Percentiles rank a stretch among this genome's conserved stretches.
Conservation (phyloP, 2,329 filamentous ascomycete genomes). For the Diplodia sapinea region DNA sequence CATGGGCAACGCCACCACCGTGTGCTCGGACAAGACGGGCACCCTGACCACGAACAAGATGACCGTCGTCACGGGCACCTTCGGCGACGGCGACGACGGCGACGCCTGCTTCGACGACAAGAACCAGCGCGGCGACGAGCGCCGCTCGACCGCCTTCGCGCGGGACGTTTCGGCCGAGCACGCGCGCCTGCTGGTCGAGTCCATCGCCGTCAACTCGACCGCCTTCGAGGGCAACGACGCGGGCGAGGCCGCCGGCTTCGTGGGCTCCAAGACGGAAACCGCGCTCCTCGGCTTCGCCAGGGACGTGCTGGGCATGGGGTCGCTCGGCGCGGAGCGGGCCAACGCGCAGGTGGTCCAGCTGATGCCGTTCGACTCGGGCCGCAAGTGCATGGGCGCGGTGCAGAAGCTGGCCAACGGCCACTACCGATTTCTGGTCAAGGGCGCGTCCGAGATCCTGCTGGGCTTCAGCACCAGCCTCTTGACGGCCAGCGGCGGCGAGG, state of each 20-base stretch:
- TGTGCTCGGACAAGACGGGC: constrained; percentile 50
- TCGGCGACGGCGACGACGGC: constrained; percentile 43
- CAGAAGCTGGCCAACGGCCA: constrained; percentile 54
- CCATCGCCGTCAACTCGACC: constrained; percentile 53
- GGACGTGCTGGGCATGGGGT: constrained; percentile 58
- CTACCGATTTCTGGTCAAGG: constrained; percentile 61
- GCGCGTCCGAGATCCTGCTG: constrained; percentile 63
- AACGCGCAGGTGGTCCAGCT: constrained; percentile 58
- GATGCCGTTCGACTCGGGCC: constrained; percentile 61
- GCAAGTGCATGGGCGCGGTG: constrained; percentile 64
- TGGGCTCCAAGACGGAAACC: constrained; percentile 64
- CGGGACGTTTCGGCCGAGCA: constrained; percentile 50
- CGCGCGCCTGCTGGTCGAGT: constrained; percentile 39
- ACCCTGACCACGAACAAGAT: constrained; percentile 54
- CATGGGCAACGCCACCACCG: constrained; percentile 45
- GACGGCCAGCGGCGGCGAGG: constrained; percentile 12
- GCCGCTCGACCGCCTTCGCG: constrained; percentile 50
- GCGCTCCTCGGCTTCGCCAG: constrained; percentile 59
- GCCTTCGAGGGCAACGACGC: constrained; percentile 61
- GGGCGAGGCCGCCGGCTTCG: constrained; percentile 45
- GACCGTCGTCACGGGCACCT: constrained; percentile 48
- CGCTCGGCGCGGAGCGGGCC: constrained; percentile 54
- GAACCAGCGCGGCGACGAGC: constrained; percentile 55
- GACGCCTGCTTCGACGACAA: constrained; percentile 60
- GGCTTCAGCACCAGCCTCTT: constrained; percentile 32